These are phyloP conservation scores for Crepidotus variabilis DNA, from an alignment of 768 basidiomycete species.

Conservation along the genomic window DNA sequence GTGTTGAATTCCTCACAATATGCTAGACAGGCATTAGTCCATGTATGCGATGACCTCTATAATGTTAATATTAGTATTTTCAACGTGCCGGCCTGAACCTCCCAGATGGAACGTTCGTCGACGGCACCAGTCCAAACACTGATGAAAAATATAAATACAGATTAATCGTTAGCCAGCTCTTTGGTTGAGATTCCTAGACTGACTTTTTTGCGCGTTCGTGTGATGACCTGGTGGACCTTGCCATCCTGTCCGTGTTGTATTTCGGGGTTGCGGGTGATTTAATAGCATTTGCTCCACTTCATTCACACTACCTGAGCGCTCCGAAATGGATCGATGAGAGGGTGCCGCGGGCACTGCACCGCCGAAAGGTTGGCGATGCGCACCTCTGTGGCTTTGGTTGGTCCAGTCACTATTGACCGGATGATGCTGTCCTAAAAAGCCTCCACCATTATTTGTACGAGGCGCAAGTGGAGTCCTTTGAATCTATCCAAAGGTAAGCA, in stretches of 20 bases:
- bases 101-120: slow-evolving; percentile 2
- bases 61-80: background rate
- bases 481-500: slow-evolving; percentile 35
- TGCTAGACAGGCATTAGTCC: slow-evolving; percentile 16
- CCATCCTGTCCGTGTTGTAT: slow-evolving; percentile 15
- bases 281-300: slow-evolving; percentile 71
- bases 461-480: slow-evolving; percentile 66
- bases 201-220: slow-evolving; percentile 22
- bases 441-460: slow-evolving; percentile 34
- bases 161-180: too few relatives aligned
- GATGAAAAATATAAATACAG: background rate
- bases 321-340: slow-evolving; percentile 45
- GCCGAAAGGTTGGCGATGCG: slow-evolving; percentile 49
- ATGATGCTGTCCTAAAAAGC: slow-evolving; percentile 20
- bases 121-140: background rate
- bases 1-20: slow-evolving; percentile 6
- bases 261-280: slow-evolving; percentile 13
- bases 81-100: slow-evolving; percentile 8
- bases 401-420: slow-evolving; percentile 24
- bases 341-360: slow-evolving; percentile 27
- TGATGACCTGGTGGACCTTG: slow-evolving; percentile 12
- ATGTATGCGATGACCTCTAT: slow-evolving; percentile 9
- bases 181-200: background rate
- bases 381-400: slow-evolving; percentile 29
- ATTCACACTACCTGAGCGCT: slow-evolving; percentile 62